Conservation (phyloP, 1,139 yeast species). For the Meyerozyma athensensis region DNA sequence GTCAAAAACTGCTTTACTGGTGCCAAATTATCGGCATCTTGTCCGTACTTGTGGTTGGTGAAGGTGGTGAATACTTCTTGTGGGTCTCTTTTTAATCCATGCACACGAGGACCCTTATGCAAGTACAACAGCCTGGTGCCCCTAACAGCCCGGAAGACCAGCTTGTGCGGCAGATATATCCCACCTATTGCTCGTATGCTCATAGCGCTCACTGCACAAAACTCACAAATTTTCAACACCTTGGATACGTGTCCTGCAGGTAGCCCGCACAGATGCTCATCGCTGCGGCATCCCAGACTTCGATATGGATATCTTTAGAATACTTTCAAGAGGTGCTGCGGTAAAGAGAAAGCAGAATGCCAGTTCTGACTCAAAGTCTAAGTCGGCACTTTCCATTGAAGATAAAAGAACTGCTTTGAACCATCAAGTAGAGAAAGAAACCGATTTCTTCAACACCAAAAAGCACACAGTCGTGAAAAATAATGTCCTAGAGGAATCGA, state of each 20-base stretch:
- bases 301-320: slow-evolving; percentile 82
- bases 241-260: slow-evolving; percentile 6
- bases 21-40: slow-evolving; percentile 42
- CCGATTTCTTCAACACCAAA: slow-evolving; percentile 67
- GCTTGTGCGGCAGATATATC: neutral
- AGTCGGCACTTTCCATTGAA: slow-evolving; percentile 16
- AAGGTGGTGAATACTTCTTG: slow-evolving; percentile 53
- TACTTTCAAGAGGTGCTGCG: slow-evolving; percentile 81
- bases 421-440: slow-evolving; percentile 51
- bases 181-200: slow-evolving; percentile 4
- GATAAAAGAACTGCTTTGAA: slow-evolving; percentile 31
- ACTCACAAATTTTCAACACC: slow-evolving; percentile 1
- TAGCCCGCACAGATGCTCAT: neutral
- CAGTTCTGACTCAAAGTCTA: slow-evolving; percentile 40
- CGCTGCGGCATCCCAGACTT: slow-evolving; percentile 5
- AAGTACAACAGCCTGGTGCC: slow-evolving; percentile 16
- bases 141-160: neutral
- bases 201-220: slow-evolving; percentile 5
- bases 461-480: slow-evolving; percentile 22
- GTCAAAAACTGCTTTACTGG: slow-evolving; percentile 45
- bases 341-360: slow-evolving; percentile 51
- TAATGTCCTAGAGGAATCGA: slow-evolving; percentile 15
- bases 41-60: slow-evolving; percentile 58
- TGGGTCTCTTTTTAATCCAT: slow-evolving; percentile 78
- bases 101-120: slow-evolving; percentile 59